These are phyloP conservation scores for Kwoniella botswanensis DNA, from an alignment of 768 basidiomycete species.

Conservation along the genomic window DNA sequence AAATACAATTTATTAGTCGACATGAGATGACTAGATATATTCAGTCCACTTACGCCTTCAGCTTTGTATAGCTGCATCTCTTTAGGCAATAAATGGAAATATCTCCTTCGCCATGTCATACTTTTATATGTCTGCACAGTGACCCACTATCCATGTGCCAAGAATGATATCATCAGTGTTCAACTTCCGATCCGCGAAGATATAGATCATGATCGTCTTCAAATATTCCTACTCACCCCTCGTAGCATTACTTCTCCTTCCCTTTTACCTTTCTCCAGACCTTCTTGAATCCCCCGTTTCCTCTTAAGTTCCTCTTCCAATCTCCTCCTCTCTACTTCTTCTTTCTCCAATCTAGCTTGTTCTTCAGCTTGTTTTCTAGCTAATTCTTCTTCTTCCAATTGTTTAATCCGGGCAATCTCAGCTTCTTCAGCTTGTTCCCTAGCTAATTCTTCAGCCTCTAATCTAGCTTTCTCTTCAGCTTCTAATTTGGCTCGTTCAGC, in stretches of 20 bases:
- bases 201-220: not conserved
- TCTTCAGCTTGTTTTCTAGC: constrained; percentile 18
- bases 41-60: constrained; percentile 33
- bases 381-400: constrained; percentile 23
- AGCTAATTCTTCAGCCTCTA: constrained; percentile 15
- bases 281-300: constrained; percentile 26
- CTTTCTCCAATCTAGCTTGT: constrained; percentile 9
- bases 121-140: constrained; percentile 48
- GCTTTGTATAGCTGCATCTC: constrained; percentile 46
- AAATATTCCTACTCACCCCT: constrained; percentile 38
- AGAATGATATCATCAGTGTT: constrained; percentile 1
- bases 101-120: constrained; percentile 47
- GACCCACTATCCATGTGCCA: constrained; percentile 30
- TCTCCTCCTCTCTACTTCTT: constrained; percentile 19
- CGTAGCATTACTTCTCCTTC: constrained; percentile 44
- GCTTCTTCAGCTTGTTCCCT: constrained; percentile 23
- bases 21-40: not conserved
- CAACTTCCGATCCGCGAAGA: not conserved
- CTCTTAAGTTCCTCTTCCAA: constrained; percentile 21
- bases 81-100: constrained; percentile 37
- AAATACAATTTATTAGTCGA: constrained; percentile 1
- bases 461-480: constrained; percentile 11
- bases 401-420: constrained; percentile 13
- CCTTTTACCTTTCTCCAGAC: constrained; percentile 29
- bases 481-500: constrained; percentile 22